Base-by-base conservation (phyloP, 768 basidiomycete species). In the Serendipita vermifera region DNA sequence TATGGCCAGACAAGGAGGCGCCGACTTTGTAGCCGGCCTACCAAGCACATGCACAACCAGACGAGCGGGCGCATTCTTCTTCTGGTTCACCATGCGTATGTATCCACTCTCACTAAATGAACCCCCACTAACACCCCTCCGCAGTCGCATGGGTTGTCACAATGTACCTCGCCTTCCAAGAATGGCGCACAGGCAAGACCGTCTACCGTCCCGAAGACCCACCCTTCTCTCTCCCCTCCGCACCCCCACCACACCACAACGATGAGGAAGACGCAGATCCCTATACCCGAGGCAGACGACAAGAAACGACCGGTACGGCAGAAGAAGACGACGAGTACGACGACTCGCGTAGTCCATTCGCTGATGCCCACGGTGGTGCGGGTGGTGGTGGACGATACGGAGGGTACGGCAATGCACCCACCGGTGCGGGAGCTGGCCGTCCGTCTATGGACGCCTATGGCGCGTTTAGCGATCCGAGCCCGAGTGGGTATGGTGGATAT, bases 41-140 rank as follows among this genome's bases (percentile, higher is more conserved):
- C 69, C 76, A 3, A 80, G 85, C 0, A 96, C 88, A 87, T 97
- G 92, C 69, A 80, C 74, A 60, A 93, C 92, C 5, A 97, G 96
- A 72, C 91, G 89, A 63, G 92, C 92, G 2, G 87, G 79, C 0
- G 80, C 80, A 3, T 79, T 93, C 41, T 96, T 97, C 70, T 84
- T 92, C 66, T 94, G 91, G 92, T 67, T 90, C 6, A 73, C 79
- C 1, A 87, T 88, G 55, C 75, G 88, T 87, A 61, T 43, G 81
- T 73, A 5, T 15, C 9, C 31, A 41, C 36, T 29, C 29, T 15
- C 6, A 31, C 17, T 27, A 22, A 20, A 4, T 51, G 33, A 14
- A 6, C 20, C 53, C 15, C 38, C 7, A 15, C 46, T 48, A 17
- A 40, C 43, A n/a, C 14, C 26, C 43, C 36, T 4, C 53, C 40